A percentile compares a stretch with the other conserved stretches of the same genome.
These are phyloP conservation scores for Myriosclerotinia curreyana DNA, from an alignment of 2,329 filamentous ascomycete species.

Conservation along the genomic window DNA sequence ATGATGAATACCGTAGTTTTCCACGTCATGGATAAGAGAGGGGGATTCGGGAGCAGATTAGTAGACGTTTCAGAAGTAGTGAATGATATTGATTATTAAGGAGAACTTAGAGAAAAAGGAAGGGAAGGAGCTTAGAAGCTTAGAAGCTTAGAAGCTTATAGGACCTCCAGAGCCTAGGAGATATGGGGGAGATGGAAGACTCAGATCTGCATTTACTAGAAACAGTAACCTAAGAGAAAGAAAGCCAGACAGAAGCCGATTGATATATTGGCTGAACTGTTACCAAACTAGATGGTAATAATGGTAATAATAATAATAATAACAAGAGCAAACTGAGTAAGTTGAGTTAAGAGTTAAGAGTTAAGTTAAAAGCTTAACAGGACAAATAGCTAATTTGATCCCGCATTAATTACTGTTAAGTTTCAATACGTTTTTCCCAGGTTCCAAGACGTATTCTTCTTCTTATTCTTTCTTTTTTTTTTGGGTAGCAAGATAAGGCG, in stretches of 20 bases:
- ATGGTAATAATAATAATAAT: no score
- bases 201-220: conserved; percentile 23
- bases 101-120: conserved; percentile 4
- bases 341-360: no score
- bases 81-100: conserved; percentile 3
- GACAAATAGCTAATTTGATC: conserved; percentile 12
- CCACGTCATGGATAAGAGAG: conserved; percentile 37
- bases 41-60: not conserved
- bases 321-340: conserved; percentile 1
- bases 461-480: conserved; percentile 4
- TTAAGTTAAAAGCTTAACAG: conserved; percentile 4
- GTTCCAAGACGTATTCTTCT: conserved; percentile 1
- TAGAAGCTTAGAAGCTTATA: no score
- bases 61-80: not conserved
- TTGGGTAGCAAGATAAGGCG: conserved; percentile 3
- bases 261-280: conserved; percentile 10
- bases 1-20: conserved; percentile 32
- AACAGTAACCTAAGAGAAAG: conserved; percentile 5
- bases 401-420: not conserved
- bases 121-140: not conserved
- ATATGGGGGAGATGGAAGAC: conserved; percentile 21
- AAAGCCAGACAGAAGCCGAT: not conserved
- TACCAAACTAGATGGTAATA: conserved; percentile 2
- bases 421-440: conserved; percentile 14
- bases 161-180: not conserved